These are phyloP conservation scores for Suhomyces faveliae DNA, from an alignment of 805 yeast genomes.

Conservation along the genomic window DNA sequence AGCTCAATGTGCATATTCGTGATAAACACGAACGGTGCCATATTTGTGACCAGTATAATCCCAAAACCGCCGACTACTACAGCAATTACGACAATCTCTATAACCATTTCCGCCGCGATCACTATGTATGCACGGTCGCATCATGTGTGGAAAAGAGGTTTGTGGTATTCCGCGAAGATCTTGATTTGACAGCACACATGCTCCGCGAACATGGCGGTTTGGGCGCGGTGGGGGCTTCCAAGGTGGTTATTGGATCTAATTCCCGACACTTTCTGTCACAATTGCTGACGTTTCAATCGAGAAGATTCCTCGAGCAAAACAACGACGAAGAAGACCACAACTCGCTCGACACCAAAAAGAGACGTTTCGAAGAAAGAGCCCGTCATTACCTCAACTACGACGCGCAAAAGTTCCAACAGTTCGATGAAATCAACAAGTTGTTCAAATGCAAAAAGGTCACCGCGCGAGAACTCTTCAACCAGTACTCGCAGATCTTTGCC, in stretches of 20 bases:
- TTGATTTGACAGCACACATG: slow-evolving; percentile 87
- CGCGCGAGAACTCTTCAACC: slow-evolving; percentile 46
- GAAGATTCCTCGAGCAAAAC: slow-evolving; percentile 15
- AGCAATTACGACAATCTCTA: slow-evolving; percentile 71
- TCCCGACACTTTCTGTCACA: slow-evolving; percentile 54
- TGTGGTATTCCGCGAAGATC: slow-evolving; percentile 84
- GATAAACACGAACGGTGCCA: slow-evolving; percentile 86
- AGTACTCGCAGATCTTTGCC: slow-evolving; percentile 50
- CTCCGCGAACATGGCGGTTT: slow-evolving; percentile 73
- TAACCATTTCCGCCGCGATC: slow-evolving; percentile 70
- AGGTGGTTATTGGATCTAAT: slow-evolving; percentile 38
- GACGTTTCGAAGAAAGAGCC: slow-evolving; percentile 81
- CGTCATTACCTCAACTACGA: slow-evolving; percentile 69
- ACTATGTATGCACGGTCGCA: slow-evolving; percentile 74
- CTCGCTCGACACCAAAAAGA: slow-evolving; percentile 48
- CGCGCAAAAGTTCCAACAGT: slow-evolving; percentile 44
- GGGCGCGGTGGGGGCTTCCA: slow-evolving; percentile 41
- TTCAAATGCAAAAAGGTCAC: slow-evolving; percentile 47
- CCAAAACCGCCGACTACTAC: slow-evolving; percentile 62
- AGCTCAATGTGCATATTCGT: slow-evolving; percentile 75
- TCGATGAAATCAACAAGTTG: slow-evolving; percentile 47
- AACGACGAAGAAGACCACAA: slow-evolving; percentile 32
- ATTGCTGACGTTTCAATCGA: slow-evolving; percentile 54
- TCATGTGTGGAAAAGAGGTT: slow-evolving; percentile 84
- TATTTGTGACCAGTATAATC: slow-evolving; percentile 75